These are phyloP conservation scores for Pinguiococcus pyrenoidosus DNA, from an alignment of 108 stramenopile genomes.

Conservation along the genomic window DNA sequence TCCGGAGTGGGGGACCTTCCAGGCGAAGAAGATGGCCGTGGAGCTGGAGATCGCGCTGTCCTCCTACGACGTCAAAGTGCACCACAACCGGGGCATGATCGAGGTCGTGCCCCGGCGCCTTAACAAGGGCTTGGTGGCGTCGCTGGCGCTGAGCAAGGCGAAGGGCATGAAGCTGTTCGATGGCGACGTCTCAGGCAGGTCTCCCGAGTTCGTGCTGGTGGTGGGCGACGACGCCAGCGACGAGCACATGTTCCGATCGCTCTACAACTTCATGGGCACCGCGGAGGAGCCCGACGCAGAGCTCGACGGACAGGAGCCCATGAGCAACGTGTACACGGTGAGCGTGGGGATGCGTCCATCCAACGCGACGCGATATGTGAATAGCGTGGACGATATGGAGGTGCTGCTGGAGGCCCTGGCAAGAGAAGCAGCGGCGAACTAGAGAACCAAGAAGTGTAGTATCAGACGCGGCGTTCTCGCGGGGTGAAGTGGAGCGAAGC, in stretches of 20 bases:
- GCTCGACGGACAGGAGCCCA: conserved; percentile 44
- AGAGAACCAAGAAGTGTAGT: no score
- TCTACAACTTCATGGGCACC: conserved; percentile 12
- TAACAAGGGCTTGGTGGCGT: conserved; percentile 33
- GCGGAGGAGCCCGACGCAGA: neutral
- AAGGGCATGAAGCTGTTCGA: conserved; percentile 4
- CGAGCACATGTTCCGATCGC: conserved; percentile 85
- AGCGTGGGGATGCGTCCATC: conserved; percentile 94
- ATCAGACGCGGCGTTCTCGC: no score
- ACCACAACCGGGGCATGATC: conserved; percentile 13
- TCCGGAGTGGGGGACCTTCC: conserved; percentile 94
- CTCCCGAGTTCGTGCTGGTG: conserved; percentile 73
- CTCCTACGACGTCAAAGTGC: conserved; percentile 79
- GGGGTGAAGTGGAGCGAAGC: no score
- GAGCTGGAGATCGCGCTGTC: conserved; percentile 73
- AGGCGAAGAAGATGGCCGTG: conserved; percentile 70
- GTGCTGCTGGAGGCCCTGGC: conserved; percentile 64
- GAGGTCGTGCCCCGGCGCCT: conserved; percentile 33
- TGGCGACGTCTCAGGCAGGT: conserved; percentile 8
- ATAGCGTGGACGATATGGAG: conserved; percentile 75
- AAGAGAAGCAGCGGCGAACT: no score
- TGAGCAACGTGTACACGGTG: conserved; percentile 53
- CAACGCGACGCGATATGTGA: conserved; percentile 78
- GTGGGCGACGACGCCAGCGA: conserved; percentile 87
- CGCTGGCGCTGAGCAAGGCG: conserved; percentile 16